These are phyloP conservation scores for Taphrina flavorubra DNA, from an alignment of 1,139 yeast species.

Conservation along the genomic window DNA sequence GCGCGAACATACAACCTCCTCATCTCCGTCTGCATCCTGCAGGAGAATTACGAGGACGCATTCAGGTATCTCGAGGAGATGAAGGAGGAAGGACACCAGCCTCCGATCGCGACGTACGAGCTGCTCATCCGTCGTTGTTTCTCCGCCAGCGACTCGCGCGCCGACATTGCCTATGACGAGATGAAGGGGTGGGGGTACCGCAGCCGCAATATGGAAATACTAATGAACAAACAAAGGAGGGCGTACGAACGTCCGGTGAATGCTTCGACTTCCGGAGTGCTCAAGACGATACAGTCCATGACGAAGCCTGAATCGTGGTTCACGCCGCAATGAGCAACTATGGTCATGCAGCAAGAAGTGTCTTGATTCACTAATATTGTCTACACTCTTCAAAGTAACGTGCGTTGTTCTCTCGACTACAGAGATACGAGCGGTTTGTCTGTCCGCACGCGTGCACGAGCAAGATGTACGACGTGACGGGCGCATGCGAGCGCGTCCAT, in stretches of 20 bases:
- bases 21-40: constrained; percentile 23
- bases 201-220: not conserved
- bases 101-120: constrained; percentile 15
- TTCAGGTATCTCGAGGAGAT: constrained; percentile 36
- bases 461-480: no score
- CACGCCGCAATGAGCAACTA: not conserved
- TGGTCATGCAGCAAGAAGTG: not conserved
- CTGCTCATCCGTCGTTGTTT: constrained; percentile 28
- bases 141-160: constrained; percentile 27
- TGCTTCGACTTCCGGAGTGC: constrained; percentile 1
- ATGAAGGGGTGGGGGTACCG: constrained; percentile 37
- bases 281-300: constrained; percentile 8
- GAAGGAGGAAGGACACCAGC: constrained; percentile 40
- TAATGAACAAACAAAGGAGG: not conserved
- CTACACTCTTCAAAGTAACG: no score
- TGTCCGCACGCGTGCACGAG: no score
- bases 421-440: no score
- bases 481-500: no score
- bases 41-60: constrained; percentile 40
- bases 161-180: constrained; percentile 31
- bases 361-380: no score
- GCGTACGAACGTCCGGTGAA: not conserved
- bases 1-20: constrained; percentile 15
- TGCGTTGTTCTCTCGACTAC: no score
- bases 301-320: constrained; percentile 4